Base-by-base conservation (phyloP, 129 eudicot genomes). In the Calendula officinalis region DNA sequence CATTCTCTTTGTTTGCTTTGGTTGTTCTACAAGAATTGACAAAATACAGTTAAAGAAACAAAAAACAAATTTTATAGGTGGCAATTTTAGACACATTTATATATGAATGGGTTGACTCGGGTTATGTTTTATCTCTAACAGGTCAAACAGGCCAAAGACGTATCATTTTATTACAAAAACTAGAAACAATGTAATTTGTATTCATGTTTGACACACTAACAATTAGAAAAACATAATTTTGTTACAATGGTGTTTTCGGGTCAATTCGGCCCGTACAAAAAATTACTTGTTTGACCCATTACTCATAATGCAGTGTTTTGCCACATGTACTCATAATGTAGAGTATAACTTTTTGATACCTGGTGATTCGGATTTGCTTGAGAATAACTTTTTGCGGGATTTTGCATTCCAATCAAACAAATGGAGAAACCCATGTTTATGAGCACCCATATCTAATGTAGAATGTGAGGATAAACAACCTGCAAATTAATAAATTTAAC, bases 401-500 rank as follows among this genome's bases (percentile, higher is more conserved):
- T 92, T 92, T 27, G 89, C 78, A 36, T 92, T 92, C 99, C 99
- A 92, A 55, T 92, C 96, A 64, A 92, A 92, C 45, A 92, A 73
- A 83, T 92, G 89, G 69, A 92, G 82, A 74, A 92, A 92, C 15
- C 89, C 80, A 62, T 80, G 91, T 62, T 74, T 85, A 36, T 92
- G 96, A 56, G 70, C 79, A 30, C 96, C 96, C 96, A 92, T 88
- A 39, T 67, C 61, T 68, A 54, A 68, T 60, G 54, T 38, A 39
- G 61, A 58, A 32, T 58, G 48, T 40, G 6, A 27, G 36, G 32
- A 43, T 22, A 3, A 59, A 36, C 35, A 51, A 36, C 48, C 27
- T 32, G 4, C 56, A 1, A 40, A 12, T 33, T 32, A 4, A 14
- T 13, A 5, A 37, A 16, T 1, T 68, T 15, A 55, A 32, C 35